Evolutionary conservation across 1,284 basidiomycete genomes (phyloP).

Genomic region (Marasmius sp.): DNA sequence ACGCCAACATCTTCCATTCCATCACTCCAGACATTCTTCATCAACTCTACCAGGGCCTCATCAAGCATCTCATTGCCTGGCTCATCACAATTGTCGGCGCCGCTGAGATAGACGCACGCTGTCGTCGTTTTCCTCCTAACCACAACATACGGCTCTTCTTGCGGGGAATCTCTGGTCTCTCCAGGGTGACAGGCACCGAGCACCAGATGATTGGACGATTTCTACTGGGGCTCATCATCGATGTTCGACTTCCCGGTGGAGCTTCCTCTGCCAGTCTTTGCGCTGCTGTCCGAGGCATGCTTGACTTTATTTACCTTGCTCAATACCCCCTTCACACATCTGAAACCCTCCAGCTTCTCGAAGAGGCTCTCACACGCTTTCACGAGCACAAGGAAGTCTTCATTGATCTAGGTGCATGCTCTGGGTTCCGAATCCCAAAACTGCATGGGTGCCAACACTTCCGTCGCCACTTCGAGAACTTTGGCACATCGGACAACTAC

Average conservation of each 20-base stretch:
- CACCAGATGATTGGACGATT: background rate
- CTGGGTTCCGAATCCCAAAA: background rate
- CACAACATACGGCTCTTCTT: background rate
- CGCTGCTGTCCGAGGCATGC: background rate
- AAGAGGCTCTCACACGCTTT: slow-evolving; percentile 7
- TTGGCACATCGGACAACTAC: background rate
- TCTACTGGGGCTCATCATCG: background rate
- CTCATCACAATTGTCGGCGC: background rate
- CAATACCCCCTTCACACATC: slow-evolving; percentile 10
- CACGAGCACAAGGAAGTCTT: background rate
- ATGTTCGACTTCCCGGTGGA: background rate
- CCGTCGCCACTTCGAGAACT: background rate
- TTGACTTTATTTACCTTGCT: background rate
- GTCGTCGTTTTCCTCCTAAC: background rate
- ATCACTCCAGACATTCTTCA: background rate
- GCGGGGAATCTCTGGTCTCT: background rate
- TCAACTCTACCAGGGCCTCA: background rate
- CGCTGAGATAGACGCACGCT: background rate
- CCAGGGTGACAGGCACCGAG: background rate
- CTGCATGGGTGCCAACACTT: background rate
- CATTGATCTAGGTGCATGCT: background rate
- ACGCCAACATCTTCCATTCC: background rate
- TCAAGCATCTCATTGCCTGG: background rate
- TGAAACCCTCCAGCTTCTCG: slow-evolving; percentile 14
- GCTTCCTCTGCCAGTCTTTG: background rate